These are phyloP conservation scores for Bolboschoenoplectus hybrid DNA, from an alignment of 202 grass and related monocot species.

Conservation along the genomic window DNA sequence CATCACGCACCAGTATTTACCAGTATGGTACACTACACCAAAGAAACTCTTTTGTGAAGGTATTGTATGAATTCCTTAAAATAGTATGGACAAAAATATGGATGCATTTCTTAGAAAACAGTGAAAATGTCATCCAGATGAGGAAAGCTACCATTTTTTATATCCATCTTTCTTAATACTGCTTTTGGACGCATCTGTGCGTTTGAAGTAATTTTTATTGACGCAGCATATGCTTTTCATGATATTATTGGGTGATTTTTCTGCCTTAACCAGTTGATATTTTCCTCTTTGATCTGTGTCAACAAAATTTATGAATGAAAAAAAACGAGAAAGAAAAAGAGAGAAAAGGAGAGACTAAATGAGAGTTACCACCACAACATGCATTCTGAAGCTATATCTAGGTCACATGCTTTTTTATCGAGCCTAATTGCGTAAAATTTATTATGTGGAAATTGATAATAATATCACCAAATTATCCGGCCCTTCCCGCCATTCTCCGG, in stretches of 20 bases:
- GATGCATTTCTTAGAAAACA: neutral
- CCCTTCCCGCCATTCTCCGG: neutral
- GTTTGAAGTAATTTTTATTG: neutral
- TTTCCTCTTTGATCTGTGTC: neutral
- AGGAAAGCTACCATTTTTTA: neutral
- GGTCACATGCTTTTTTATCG: neutral
- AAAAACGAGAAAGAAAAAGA: too few relatives aligned
- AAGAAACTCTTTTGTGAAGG: neutral
- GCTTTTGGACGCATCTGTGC: neutral
- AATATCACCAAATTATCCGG: neutral
- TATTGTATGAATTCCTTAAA: conserved; percentile 4
- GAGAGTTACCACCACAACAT: neutral
- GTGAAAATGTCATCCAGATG: neutral
- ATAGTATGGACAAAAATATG: neutral
- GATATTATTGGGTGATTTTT: neutral
- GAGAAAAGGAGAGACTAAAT: too few relatives aligned
- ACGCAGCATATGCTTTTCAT: neutral
- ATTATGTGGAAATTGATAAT: neutral
- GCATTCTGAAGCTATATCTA: neutral
- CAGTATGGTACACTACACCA: neutral
- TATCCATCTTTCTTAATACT: neutral
- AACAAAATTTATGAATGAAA: neutral
- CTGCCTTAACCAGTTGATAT: neutral
- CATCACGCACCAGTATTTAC: neutral
- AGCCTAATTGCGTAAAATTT: neutral